Conservation (phyloP, 139 green algal genomes). For the Protoeuglena noctilucae region DNA sequence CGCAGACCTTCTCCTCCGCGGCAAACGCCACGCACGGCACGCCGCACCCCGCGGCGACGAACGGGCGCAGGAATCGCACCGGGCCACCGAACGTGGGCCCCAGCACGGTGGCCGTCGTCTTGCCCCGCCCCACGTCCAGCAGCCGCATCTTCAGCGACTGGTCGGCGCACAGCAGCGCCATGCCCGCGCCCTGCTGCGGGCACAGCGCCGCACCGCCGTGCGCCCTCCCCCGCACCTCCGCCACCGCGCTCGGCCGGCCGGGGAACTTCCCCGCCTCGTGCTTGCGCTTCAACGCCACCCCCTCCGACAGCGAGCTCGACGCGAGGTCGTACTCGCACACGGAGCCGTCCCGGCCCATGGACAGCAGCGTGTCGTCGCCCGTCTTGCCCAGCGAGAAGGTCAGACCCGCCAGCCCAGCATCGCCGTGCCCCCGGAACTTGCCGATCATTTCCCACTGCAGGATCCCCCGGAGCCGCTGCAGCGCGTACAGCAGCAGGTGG, state of each 20-base stretch:
- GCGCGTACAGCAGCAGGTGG: constrained; percentile 29
- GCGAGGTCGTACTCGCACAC: constrained; percentile 48
- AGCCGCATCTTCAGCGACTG: constrained; percentile 37
- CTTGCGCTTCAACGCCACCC: constrained; percentile 14
- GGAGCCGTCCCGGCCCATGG: constrained; percentile 34
- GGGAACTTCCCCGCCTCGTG: neutral
- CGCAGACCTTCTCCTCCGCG: constrained; percentile 33
- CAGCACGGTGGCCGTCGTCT: constrained; percentile 24
- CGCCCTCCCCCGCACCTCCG: neutral
- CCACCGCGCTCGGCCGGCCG: neutral
- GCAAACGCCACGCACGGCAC: constrained; percentile 37
- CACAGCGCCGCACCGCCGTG: neutral
- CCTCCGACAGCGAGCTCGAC: constrained; percentile 10
- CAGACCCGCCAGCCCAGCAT: constrained; percentile 23
- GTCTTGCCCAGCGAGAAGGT: constrained; percentile 35
- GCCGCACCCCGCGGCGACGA: neutral
- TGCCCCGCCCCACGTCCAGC: constrained; percentile 21
- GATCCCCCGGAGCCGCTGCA: constrained; percentile 28
- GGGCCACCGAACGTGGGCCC: constrained; percentile 43
- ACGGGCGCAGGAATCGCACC: constrained; percentile 9
- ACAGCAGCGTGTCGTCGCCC: constrained; percentile 43
- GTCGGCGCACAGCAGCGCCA: constrained; percentile 38
- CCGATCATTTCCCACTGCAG: constrained; percentile 50
- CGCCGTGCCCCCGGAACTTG: constrained; percentile 30
- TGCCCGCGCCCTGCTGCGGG: neutral